Evolutionary conservation across 106 monocot species (phyloP), one percentile per base, ranked within the genome.

Genomic region (Platanthera guangdongensis): DNA sequence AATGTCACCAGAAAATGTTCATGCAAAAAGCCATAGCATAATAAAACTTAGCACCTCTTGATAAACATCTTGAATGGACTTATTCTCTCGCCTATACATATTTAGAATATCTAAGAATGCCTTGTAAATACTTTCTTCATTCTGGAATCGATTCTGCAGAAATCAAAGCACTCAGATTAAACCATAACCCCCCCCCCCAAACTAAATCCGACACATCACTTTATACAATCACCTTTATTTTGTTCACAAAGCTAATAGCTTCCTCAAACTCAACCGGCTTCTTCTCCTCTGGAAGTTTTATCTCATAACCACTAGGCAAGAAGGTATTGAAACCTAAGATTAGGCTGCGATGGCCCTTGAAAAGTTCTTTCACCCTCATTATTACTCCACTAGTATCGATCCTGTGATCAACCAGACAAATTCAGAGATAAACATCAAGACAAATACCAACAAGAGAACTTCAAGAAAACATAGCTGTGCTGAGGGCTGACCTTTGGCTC

Each of bases 101-200:
- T 99, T 94, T 45, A 99, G 87, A 74, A 99, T 94, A 82, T 94
- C 91, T 77, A 99, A 85, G 79, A 99, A 99, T 22, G 91, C 81
- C 82, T 99, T 99, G 81, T 99, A 97, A 7, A 97, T 91, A 74
- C 87, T 83, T 9, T 97, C 97, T 63, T 97, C 89, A 57, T 84
- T 64, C 49, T 89, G 94, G 73, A 97, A 97, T 59, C 94, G 97
- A 78, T 88, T 94, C 97, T 97, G 86, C 80, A 85, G 46, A 21
- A 32, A 70, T 4, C 15, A 57, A 77, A 79, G 15, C 6, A 53
- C n/a, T 46, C n/a, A 12, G 11, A 72, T 21, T 50, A 73, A 72
- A 12, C 6, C 2, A 28, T 13, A 10, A 49, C 25, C 25, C 25
- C 25, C 25, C 25, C 51, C 59, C 39, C 14, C 51, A 2, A 67